Conservation (phyloP, 2,329 filamentous ascomycete genomes). For the Sporothrix protearum region DNA sequence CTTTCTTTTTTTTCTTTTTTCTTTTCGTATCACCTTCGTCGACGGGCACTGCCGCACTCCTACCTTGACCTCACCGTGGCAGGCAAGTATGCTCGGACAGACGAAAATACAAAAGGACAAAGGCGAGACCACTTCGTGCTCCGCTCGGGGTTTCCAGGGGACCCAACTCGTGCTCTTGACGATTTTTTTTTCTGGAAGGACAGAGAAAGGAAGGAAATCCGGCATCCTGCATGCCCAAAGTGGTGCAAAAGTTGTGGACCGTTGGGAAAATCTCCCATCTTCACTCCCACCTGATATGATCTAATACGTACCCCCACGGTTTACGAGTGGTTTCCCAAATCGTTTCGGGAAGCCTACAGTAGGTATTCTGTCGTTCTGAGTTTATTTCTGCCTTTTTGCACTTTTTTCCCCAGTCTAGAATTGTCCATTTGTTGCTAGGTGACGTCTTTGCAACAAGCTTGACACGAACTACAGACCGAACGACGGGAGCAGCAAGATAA, state of each 20-base stretch:
- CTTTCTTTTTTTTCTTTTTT: neutral
- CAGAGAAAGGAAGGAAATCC: neutral
- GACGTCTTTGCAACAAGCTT: neutral
- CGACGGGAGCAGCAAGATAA: neutral
- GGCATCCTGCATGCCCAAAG: neutral
- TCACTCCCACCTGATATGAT: slow-evolving; percentile 9
- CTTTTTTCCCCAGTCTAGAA: neutral
- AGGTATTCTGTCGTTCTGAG: neutral
- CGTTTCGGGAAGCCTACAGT: too few species aligned
- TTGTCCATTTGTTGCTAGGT: too few species aligned
- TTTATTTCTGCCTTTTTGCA: neutral
- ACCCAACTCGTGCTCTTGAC: neutral
- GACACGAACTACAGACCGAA: neutral
- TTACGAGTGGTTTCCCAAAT: neutral
- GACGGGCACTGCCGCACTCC: neutral
- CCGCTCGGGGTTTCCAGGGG: too few species aligned
- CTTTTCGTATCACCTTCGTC: neutral
- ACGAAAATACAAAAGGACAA: too few species aligned
- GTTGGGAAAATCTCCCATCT: neutral
- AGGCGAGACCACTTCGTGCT: neutral
- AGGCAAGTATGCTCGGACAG: too few species aligned
- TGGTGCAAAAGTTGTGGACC: neutral
- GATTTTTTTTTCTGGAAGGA: neutral
- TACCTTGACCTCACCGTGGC: neutral
- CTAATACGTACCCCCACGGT: neutral